Base-by-base conservation (phyloP, 768 basidiomycete genomes). In the Dendrothele bispora region DNA sequence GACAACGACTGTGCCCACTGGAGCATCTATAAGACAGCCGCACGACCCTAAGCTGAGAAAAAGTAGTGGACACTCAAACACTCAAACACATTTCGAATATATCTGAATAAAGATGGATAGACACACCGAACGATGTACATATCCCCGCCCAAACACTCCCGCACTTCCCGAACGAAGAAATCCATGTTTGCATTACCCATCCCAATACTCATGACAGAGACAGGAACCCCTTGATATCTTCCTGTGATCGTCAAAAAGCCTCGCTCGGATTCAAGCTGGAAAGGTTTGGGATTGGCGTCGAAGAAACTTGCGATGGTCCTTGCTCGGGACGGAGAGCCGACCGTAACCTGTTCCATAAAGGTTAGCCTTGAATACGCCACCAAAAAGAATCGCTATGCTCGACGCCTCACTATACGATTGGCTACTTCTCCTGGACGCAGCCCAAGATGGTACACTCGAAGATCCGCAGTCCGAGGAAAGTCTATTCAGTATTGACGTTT, bases 161-260 rank as follows among this genome's bases (percentile, higher is more conserved):
- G 75, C 21, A 78, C 80, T 67, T 92, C 89, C 52, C 89, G 79
- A 18, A 92, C 78, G 61, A 91, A 89, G 67, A 91, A 92, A 64
- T 92, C 90, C 69, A 84, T 85, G 66, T 88, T 91, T 1, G 88
- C 79, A 50, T 69, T 73, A 17, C 90, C 90, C 90, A 91, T 92
- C 11, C 90, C 90, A 46, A 91, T 90, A 54, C 84, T 86, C 34
- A 89, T 71, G 32, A 91, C 78, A 5, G 84, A 86, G 24, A 91
- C 63, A 7, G 88, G 86, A 14, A 75, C 63, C 39, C 77, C 78
- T 36, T 72, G 73, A 63, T 82, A 87, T 27, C 77, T 72, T 10
- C 86, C 87, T 4, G 86, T 87, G 42, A 87, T 76, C 4, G 83
- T 87, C 50, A 82, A 63, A 64, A 90, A 92, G 3, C 88, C 88